These are phyloP conservation scores for Tillandsia leiboldiana DNA, from an alignment of 176 grass and related monocot genomes.

Conservation along the genomic window DNA sequence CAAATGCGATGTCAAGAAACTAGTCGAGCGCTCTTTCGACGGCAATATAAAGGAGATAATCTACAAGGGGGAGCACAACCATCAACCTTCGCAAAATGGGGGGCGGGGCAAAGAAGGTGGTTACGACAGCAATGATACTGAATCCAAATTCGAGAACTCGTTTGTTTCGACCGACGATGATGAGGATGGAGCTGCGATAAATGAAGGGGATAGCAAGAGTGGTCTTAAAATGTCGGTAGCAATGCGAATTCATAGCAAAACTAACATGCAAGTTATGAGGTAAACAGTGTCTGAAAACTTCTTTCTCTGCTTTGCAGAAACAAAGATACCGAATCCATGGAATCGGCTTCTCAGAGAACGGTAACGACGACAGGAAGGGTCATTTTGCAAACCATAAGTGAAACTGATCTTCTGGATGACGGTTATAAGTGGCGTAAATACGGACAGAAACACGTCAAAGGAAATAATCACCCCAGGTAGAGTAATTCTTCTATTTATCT, in stretches of 20 bases:
- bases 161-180: not conserved
- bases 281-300: not conserved
- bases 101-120: not conserved
- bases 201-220: not conserved
- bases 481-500: not conserved
- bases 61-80: conserved; percentile 72
- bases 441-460: conserved; percentile 53
- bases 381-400: conserved; percentile 40
- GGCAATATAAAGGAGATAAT: conserved; percentile 75
- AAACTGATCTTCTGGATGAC: conserved; percentile 48
- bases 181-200: not conserved
- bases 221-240: not conserved
- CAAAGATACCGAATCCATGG: conserved; percentile 8
- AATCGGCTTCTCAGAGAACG: conserved; percentile 13
- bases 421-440: conserved; percentile 58
- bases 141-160: conserved; percentile 9
- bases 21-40: conserved; percentile 53
- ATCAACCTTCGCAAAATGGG: conserved; percentile 18
- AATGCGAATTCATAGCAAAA: not conserved
- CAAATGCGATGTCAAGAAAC: conserved; percentile 67
- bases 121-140: conserved; percentile 13
- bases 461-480: conserved; percentile 48
- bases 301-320: conserved; percentile 5
- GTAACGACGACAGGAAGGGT: conserved; percentile 40
- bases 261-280: conserved; percentile 10